These are phyloP conservation scores for Apiospora sp. DNA, from an alignment of 2,329 filamentous ascomycete genomes.

Conservation along the genomic window DNA sequence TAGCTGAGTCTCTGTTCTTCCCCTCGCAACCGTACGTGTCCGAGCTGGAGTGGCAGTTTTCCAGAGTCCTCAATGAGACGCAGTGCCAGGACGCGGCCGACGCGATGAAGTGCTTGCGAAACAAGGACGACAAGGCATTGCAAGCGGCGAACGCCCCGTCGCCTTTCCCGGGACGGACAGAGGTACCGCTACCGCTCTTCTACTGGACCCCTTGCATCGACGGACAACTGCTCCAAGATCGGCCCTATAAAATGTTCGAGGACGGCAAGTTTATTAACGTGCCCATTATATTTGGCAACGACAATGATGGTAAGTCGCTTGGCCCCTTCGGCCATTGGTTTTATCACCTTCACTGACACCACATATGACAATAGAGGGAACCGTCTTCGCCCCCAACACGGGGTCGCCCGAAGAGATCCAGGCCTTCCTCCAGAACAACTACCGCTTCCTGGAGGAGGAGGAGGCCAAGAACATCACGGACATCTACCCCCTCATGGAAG, in stretches of 20 bases:
- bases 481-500: constrained; percentile 48
- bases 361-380: constrained; percentile 49
- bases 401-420: constrained; percentile 44
- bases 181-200: constrained; percentile 48
- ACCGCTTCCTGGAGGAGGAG: constrained; percentile 49
- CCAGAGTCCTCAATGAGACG: constrained; percentile 44
- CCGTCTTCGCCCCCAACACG: constrained; percentile 52
- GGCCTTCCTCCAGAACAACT: constrained; percentile 56
- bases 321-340: background rate
- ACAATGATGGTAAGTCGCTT: constrained; percentile 49
- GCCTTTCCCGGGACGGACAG: constrained; percentile 48
- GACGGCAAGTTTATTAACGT: constrained; percentile 51
- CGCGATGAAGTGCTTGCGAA: constrained; percentile 53
- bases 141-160: constrained; percentile 51
- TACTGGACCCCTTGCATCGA: constrained; percentile 62
- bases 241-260: constrained; percentile 50
- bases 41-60: constrained; percentile 58
- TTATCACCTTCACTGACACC: constrained; percentile 25
- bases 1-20: constrained; percentile 58
- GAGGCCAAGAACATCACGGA: constrained; percentile 46
- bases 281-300: constrained; percentile 54
- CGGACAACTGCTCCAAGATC: constrained; percentile 52
- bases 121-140: constrained; percentile 43
- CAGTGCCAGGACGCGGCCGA: constrained; percentile 45
- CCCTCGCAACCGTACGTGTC: constrained; percentile 53